Conservation (phyloP, 768 basidiomycete species). For the Suillus hirtellus region DNA sequence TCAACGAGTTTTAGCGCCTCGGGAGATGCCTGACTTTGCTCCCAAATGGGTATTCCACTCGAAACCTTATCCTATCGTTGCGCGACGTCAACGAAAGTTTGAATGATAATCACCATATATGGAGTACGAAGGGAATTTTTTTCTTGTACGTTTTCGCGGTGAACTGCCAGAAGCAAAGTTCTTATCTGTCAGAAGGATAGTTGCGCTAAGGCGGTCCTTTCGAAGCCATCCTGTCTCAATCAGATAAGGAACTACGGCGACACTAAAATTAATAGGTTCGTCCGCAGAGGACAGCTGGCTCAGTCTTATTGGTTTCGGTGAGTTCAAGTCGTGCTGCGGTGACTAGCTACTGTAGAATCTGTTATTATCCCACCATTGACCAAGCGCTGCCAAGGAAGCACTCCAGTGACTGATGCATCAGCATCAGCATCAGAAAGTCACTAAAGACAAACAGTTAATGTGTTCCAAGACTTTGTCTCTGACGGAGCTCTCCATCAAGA, state of each 20-base stretch:
- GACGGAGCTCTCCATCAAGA: neutral
- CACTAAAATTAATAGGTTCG: neutral
- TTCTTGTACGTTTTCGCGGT: slow-evolving; percentile 13
- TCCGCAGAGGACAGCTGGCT: neutral
- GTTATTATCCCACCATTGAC: neutral
- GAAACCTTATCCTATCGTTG: slow-evolving; percentile 15
- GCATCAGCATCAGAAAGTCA: neutral
- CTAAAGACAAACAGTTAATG: neutral
- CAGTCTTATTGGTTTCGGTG: neutral
- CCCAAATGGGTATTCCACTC: slow-evolving; percentile 12
- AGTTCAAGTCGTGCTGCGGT: neutral
- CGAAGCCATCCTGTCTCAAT: slow-evolving; percentile 12
- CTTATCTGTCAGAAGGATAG: slow-evolving; percentile 2
- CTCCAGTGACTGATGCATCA: too few relatives aligned
- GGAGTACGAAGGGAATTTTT: slow-evolving; percentile 15
- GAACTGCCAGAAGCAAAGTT: slow-evolving; percentile 16
- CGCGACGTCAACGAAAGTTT: slow-evolving; percentile 29
- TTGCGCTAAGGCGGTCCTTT: slow-evolving; percentile 25
- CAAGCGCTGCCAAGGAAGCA: neutral
- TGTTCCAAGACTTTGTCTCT: neutral
- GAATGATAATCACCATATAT: slow-evolving; percentile 15
- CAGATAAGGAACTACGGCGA: slow-evolving; percentile 17
- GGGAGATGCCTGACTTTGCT: slow-evolving; percentile 8
- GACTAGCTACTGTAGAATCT: neutral
- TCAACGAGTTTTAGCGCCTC: neutral